Conservation (phyloP, 192 early-diverging fungal species). For the Entomortierella lignicola region DNA sequence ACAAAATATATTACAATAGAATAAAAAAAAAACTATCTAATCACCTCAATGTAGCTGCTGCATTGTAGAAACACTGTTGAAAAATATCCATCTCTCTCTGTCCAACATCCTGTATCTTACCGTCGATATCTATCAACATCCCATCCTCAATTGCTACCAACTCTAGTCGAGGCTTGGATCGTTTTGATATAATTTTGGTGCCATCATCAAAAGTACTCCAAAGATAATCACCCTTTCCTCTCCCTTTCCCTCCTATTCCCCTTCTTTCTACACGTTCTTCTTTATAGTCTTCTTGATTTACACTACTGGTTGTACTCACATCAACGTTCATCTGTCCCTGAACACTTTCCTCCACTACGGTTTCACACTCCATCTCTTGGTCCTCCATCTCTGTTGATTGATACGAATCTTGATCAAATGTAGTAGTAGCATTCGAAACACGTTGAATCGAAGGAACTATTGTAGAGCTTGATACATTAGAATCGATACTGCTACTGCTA, state of each 20-base stretch:
- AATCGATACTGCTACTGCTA: neutral
- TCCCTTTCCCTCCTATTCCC: too few relatives aligned
- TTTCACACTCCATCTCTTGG: neutral
- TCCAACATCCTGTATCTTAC: neutral
- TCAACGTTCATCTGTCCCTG: conserved; percentile 2
- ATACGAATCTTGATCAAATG: neutral
- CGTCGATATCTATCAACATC: conserved; percentile 4
- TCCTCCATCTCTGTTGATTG: neutral
- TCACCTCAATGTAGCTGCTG: conserved; percentile 7
- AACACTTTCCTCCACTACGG: neutral
- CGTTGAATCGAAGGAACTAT: neutral
- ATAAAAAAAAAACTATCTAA: neutral
- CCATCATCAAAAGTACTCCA: neutral
- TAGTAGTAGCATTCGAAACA: neutral
- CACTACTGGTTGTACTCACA: conserved; percentile 1
- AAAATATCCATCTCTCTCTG: conserved; percentile 5
- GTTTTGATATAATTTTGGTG: neutral
- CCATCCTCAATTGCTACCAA: neutral
- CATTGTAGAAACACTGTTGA: conserved; percentile 30
- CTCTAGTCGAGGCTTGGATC: conserved; percentile 5
- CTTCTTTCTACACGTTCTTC: neutral
- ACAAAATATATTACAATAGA: too few relatives aligned
- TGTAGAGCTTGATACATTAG: neutral
- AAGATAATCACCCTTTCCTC: too few relatives aligned
- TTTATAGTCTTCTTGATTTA: neutral